A percentile compares a stretch with the other conserved stretches of the same genome.
Evolutionary conservation across 306 rosid genomes (phyloP).

Genomic region (Cucurbita maxima): DNA sequence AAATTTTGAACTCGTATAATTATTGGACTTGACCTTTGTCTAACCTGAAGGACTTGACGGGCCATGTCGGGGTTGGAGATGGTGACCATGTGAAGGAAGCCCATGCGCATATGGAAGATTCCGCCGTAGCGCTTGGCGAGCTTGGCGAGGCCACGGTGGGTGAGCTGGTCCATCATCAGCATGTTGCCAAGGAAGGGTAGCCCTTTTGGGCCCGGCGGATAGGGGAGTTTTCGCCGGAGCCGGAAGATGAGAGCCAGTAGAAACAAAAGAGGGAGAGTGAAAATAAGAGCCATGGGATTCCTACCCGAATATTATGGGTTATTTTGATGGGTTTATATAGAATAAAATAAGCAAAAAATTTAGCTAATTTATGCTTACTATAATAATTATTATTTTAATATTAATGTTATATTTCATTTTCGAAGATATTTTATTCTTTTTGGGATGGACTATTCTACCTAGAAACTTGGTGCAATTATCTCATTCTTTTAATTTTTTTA

Average conservation of each 20-base stretch:
- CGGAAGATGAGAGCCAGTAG: conserved; percentile 7
- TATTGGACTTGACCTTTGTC: too few relatives aligned
- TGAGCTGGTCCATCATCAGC: conserved; percentile 60
- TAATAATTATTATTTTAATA: neutral
- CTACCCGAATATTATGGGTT: neutral
- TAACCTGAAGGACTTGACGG: conserved; percentile 36
- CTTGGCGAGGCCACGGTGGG: conserved; percentile 63
- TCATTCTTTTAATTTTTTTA: neutral
- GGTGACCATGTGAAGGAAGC: conserved; percentile 59
- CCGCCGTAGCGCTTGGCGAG: conserved; percentile 62
- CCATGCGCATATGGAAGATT: conserved; percentile 59
- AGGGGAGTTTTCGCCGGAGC: conserved; percentile 18
- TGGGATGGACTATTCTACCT: neutral
- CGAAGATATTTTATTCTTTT: neutral
- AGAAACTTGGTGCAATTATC: neutral
- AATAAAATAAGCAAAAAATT: neutral
- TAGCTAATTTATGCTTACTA: neutral
- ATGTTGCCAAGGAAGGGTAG: conserved; percentile 69
- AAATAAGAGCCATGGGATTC: neutral
- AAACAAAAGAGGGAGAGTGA: conserved; percentile 20
- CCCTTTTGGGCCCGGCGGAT: conserved; percentile 80
- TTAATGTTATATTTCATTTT: neutral
- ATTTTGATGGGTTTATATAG: neutral
- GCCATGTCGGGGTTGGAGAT: conserved; percentile 45
- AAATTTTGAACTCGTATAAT: too few relatives aligned